These are phyloP conservation scores for Globisporangium okanoganense DNA, from an alignment of 352 stramenopile genomes.

Conservation along the genomic window DNA sequence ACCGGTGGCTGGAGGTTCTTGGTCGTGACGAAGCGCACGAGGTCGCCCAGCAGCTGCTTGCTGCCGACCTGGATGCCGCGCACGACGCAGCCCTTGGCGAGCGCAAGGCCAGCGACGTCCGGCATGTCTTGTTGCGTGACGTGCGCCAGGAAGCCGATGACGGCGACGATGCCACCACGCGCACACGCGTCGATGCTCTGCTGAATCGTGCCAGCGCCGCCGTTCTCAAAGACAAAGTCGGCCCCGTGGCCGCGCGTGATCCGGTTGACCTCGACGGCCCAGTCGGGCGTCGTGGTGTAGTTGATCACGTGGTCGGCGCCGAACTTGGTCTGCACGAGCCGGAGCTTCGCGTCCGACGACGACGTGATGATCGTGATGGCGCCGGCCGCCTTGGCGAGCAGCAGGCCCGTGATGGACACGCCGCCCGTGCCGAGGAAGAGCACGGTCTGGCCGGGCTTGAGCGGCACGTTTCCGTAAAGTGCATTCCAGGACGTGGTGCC, in stretches of 20 bases:
- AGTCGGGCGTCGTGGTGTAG: slow-evolving; percentile 28
- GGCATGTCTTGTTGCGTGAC: slow-evolving; percentile 30
- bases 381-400: slow-evolving; percentile 29
- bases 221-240: slow-evolving; percentile 33
- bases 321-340: slow-evolving; percentile 27
- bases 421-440: slow-evolving; percentile 26
- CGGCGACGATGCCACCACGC: slow-evolving; percentile 23
- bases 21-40: slow-evolving; percentile 21
- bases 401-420: slow-evolving; percentile 25
- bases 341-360: slow-evolving; percentile 24
- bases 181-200: slow-evolving; percentile 28
- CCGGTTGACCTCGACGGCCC: slow-evolving; percentile 19
- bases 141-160: slow-evolving; percentile 25
- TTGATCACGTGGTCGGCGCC: slow-evolving; percentile 29
- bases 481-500: slow-evolving; percentile 28
- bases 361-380: slow-evolving; percentile 30
- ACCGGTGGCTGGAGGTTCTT: slow-evolving; percentile 24
- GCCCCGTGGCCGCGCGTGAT: slow-evolving; percentile 23
- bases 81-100: slow-evolving; percentile 18
- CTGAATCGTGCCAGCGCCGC: slow-evolving; percentile 28
- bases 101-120: slow-evolving; percentile 19
- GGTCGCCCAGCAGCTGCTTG: slow-evolving; percentile 16
- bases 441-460: slow-evolving; percentile 18
- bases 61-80: slow-evolving; percentile 9
- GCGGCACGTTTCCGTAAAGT: slow-evolving; percentile 17